phyloP scores from a whole-genome alignment of 495 filamentous ascomycete genomes.

The Apodospora peruviana region DNA sequence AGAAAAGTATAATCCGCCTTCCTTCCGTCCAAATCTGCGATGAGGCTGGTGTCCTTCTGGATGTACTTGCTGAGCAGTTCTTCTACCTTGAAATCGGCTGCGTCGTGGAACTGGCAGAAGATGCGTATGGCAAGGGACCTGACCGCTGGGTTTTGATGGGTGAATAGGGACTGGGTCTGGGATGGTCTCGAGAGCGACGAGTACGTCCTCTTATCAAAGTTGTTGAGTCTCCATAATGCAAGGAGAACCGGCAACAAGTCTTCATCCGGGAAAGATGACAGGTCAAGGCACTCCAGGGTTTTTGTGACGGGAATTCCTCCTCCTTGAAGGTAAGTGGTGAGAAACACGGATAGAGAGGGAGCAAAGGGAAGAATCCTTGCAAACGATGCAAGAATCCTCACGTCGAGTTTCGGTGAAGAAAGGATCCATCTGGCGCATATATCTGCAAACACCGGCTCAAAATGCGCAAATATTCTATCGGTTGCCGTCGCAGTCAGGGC shows the following conservation, averaged over 20 bases:
- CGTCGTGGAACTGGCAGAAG: slow-evolving; percentile 70
- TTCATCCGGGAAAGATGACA: slow-evolving; percentile 15
- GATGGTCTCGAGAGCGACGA: slow-evolving; percentile 55
- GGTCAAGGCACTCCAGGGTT: slow-evolving; percentile 12
- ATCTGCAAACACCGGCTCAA: slow-evolving; percentile 70
- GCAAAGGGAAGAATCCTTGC: slow-evolving; percentile 74
- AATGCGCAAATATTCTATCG: slow-evolving; percentile 61
- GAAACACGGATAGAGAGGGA: slow-evolving; percentile 58
- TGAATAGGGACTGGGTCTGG: slow-evolving; percentile 61
- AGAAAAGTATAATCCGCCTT: slow-evolving; percentile 80
- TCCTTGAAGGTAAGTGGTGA: slow-evolving; percentile 26
- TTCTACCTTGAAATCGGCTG: slow-evolving; percentile 72
- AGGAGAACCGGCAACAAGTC: slow-evolving; percentile 49
- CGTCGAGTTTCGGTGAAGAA: slow-evolving; percentile 32
- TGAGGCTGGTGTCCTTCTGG: slow-evolving; percentile 49
- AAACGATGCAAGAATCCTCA: slow-evolving; percentile 62
- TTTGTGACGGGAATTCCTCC: neutral
- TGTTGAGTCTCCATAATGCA: slow-evolving; percentile 69
- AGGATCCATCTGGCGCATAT: slow-evolving; percentile 70
- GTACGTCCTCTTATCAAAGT: slow-evolving; percentile 63
- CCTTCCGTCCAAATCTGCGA: slow-evolving; percentile 69
- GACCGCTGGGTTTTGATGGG: slow-evolving; percentile 53
- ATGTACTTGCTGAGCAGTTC: slow-evolving; percentile 62
- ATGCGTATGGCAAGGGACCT: slow-evolving; percentile 77
- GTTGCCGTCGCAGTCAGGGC: slow-evolving; percentile 63